These are phyloP conservation scores for Trichoderma orchidacearum DNA, from an alignment of 495 filamentous ascomycete species.

Conservation along the genomic window DNA sequence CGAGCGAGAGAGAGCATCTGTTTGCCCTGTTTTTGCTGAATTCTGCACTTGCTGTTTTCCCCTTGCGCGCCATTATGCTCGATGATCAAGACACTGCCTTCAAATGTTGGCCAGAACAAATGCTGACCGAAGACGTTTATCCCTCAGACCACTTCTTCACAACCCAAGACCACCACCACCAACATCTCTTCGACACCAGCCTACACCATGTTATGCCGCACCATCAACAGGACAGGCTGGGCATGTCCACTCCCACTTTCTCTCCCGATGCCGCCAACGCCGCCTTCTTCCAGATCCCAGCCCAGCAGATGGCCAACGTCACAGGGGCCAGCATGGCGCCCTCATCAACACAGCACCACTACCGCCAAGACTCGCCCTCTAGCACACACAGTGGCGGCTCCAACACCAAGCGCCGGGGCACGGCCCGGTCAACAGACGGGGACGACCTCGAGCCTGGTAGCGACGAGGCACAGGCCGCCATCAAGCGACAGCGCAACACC, in stretches of 20 bases:
- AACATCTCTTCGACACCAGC: neutral
- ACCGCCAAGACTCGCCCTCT: neutral
- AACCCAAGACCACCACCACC: neutral
- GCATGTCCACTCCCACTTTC: neutral
- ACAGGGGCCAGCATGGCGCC: neutral
- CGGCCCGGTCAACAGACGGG: neutral
- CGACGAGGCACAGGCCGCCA: neutral
- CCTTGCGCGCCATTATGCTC: neutral
- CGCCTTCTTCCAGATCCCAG: neutral
- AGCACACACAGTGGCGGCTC: neutral
- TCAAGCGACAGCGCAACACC: conserved; percentile 53
- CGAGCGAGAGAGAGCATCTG: no score
- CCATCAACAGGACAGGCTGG: neutral
- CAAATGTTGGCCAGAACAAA: neutral
- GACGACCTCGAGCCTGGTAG: neutral
- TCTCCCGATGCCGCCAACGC: neutral
- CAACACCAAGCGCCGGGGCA: neutral
- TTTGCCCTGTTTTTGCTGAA: neutral
- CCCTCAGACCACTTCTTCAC: neutral
- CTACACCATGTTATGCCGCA: neutral
- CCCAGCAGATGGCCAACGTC: neutral
- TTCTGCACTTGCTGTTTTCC: neutral
- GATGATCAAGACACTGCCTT: neutral
- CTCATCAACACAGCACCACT: neutral
- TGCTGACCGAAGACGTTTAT: neutral